Evolutionary conservation across 2,329 filamentous ascomycete genomes (phyloP).

Genomic region (Beauveria australis): DNA sequence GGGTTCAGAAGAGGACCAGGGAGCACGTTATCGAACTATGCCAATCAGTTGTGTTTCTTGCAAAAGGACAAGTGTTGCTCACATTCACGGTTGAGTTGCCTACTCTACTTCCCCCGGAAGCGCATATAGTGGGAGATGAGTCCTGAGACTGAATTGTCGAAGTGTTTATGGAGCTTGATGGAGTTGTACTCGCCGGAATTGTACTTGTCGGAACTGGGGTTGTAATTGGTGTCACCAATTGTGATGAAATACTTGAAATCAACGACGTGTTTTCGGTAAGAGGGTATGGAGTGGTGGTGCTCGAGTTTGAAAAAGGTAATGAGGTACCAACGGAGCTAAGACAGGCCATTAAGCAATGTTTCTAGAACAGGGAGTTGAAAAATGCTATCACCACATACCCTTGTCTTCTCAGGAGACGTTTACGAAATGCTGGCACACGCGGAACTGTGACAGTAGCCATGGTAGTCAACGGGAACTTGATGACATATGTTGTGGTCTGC

Average conservation of each 20-base stretch:
- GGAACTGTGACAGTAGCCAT: slow-evolving; percentile 26
- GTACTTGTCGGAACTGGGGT: background rate
- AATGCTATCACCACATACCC: slow-evolving; percentile 17
- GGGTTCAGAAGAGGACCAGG: slow-evolving; percentile 33
- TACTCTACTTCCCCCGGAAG: slow-evolving; percentile 22
- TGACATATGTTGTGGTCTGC: slow-evolving; percentile 31
- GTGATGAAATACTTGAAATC: slow-evolving; percentile 23
- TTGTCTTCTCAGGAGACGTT: slow-evolving; percentile 22
- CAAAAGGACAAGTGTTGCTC: slow-evolving; percentile 14
- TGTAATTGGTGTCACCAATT: background rate
- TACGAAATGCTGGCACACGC: slow-evolving; percentile 10
- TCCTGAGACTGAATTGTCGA: background rate
- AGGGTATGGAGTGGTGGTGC: slow-evolving; percentile 13
- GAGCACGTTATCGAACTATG: slow-evolving; percentile 29
- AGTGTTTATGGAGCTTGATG: background rate
- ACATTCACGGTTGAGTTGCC: slow-evolving; percentile 32
- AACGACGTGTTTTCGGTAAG: slow-evolving; percentile 17
- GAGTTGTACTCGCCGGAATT: background rate
- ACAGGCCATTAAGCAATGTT: slow-evolving; percentile 7
- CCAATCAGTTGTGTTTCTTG: background rate
- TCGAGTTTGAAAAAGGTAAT: slow-evolving; percentile 25
- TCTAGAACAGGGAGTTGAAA: background rate
- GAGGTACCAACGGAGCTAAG: slow-evolving; percentile 15
- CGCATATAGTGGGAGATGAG: slow-evolving; percentile 16
- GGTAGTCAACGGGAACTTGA: slow-evolving; percentile 31